These are phyloP conservation scores for Takakia lepidozioides DNA, from an alignment of 225 moss, liverwort and hornwort species.

Conservation along the genomic window DNA sequence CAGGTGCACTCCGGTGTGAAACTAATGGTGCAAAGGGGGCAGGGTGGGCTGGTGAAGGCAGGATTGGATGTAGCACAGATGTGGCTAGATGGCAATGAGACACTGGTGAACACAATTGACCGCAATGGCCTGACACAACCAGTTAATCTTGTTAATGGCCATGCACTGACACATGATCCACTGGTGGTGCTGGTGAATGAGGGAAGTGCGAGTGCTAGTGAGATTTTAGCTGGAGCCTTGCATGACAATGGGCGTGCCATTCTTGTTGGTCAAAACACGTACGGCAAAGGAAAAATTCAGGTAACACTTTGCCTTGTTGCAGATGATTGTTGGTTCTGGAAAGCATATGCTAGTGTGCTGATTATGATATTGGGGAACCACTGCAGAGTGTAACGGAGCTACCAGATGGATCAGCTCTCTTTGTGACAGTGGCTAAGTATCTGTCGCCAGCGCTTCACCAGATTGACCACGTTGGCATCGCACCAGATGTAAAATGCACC, in stretches of 20 bases:
- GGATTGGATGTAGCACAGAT: conserved; percentile 97
- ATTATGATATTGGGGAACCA: background rate
- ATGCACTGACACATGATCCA: conserved; percentile 83
- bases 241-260: conserved; percentile 96
- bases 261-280: conserved; percentile 77
- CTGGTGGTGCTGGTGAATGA: conserved; percentile 90
- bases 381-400: conserved; percentile 91
- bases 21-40: conserved; percentile 14
- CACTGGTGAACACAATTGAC: conserved; percentile 85
- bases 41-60: conserved; percentile 95
- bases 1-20: too few relatives aligned
- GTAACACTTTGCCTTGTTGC: conserved; percentile 13
- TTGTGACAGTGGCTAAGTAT: conserved; percentile 98
- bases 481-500: conserved; percentile 87
- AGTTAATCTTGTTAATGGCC: conserved; percentile 73
- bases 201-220: conserved; percentile 97
- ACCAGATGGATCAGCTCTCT: conserved; percentile 89
- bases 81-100: conserved; percentile 91
- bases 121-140: conserved; percentile 82
- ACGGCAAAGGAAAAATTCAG: conserved; percentile 98
- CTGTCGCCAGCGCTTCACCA: conserved; percentile 83
- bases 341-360: too few relatives aligned
- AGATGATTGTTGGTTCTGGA: too few relatives aligned
- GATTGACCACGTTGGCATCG: conserved; percentile 88
- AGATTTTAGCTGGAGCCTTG: conserved; percentile 91